A percentile compares a stretch with the other conserved stretches of the same genome.
Evolutionary conservation across 2,329 filamentous ascomycete species (phyloP).

Genomic region (Ampelomyces quisqualis): DNA sequence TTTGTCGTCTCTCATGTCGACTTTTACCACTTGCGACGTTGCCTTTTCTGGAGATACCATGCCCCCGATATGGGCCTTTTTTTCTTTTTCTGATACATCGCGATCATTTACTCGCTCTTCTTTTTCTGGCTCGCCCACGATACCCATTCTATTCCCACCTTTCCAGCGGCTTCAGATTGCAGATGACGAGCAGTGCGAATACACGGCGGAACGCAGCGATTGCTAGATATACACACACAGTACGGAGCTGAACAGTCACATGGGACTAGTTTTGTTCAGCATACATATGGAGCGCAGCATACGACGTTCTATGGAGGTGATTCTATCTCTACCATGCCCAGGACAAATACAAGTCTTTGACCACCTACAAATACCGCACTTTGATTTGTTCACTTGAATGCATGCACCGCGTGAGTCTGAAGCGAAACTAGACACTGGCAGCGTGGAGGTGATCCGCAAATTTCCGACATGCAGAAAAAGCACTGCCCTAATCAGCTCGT

Average conservation of each 20-base stretch:
- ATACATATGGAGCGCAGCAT: slow-evolving; percentile 11
- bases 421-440: too few relatives aligned
- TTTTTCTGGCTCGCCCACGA: slow-evolving; percentile 35
- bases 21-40: slow-evolving; percentile 23
- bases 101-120: slow-evolving; percentile 22
- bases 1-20: slow-evolving; percentile 12
- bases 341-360: slow-evolving; percentile 17
- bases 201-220: slow-evolving; percentile 14
- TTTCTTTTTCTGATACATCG: slow-evolving; percentile 24
- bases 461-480: too few relatives aligned
- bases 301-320: background rate
- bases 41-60: slow-evolving; percentile 33
- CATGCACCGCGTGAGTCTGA: too few relatives aligned
- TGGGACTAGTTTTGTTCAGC: slow-evolving; percentile 15
- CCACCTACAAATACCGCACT: background rate
- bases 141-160: slow-evolving; percentile 40
- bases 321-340: slow-evolving; percentile 5
- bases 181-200: slow-evolving; percentile 25
- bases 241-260: slow-evolving; percentile 13
- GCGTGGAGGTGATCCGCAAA: too few relatives aligned
- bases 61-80: slow-evolving; percentile 22
- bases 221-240: slow-evolving; percentile 18
- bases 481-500: too few relatives aligned
- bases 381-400: background rate
- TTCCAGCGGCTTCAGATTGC: slow-evolving; percentile 29